Percentiles rank a stretch among this genome's conserved stretches.
Evolutionary conservation across 2,329 filamentous ascomycete genomes (phyloP).

Genomic region (Neofusicoccum laricinum): DNA sequence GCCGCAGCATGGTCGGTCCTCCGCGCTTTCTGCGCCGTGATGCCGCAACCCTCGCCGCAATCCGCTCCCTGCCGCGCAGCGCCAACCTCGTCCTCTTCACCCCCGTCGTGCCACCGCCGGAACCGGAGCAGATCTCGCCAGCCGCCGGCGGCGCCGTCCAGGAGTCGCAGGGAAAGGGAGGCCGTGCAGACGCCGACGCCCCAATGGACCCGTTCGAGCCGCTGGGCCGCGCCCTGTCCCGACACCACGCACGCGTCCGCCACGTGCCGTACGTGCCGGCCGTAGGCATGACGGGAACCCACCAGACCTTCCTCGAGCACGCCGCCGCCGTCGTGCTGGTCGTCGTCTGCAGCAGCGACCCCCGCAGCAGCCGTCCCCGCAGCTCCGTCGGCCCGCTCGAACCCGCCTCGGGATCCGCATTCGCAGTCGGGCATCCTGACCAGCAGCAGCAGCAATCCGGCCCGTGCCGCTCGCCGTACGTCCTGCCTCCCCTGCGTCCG

Average conservation of each 20-base stretch:
- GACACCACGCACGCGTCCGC: conserved; percentile 59
- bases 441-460: not conserved
- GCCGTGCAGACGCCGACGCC: conserved; percentile 20
- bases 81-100: conserved; percentile 45
- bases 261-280: conserved; percentile 70
- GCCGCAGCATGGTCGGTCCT: conserved; percentile 20
- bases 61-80: conserved; percentile 1
- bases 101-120: conserved; percentile 56
- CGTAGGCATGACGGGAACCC: conserved; percentile 61
- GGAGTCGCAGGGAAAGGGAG: not conserved
- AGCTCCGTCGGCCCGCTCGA: not conserved
- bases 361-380: not conserved
- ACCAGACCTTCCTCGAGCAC: conserved; percentile 61
- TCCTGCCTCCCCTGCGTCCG: not conserved
- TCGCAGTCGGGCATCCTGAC: not conserved
- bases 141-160: conserved; percentile 27
- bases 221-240: conserved; percentile 62
- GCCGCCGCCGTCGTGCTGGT: conserved; percentile 62
- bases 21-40: conserved; percentile 5
- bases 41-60: not conserved
- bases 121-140: too few relatives aligned
- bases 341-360: conserved; percentile 18
- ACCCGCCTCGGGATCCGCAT: not conserved
- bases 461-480: not conserved
- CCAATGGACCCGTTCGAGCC: conserved; percentile 68